Conservation (phyloP, 441 rosid species). For the Hura crepitans region DNA sequence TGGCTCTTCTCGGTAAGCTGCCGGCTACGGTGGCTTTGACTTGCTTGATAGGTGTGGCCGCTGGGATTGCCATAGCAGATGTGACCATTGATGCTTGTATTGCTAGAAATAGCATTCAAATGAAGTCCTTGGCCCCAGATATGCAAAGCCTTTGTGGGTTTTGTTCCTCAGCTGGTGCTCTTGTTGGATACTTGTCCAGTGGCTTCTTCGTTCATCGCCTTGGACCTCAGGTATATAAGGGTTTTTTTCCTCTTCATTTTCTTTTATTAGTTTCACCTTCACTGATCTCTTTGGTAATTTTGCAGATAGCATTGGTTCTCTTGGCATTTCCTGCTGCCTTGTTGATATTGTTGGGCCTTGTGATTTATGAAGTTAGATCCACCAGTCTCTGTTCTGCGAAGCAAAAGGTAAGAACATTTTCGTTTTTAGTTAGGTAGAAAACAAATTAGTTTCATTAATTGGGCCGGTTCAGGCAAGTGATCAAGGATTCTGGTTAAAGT, state of each 20-base stretch:
- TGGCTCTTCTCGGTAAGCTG: conserved; percentile 44
- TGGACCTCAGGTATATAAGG: conserved; percentile 74
- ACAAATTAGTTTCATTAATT: no score
- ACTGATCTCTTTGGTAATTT: neutral
- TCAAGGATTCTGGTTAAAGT: no score
- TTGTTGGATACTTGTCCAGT: conserved; percentile 51
- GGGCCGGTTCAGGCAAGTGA: no score
- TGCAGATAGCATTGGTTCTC: conserved; percentile 56
- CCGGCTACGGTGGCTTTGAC: conserved; percentile 47
- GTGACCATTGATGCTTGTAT: conserved; percentile 85
- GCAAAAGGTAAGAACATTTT: conserved; percentile 37
- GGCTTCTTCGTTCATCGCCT: conserved; percentile 59
- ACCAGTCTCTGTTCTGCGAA: conserved; percentile 33
- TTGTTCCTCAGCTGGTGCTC: conserved; percentile 72
- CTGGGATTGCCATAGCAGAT: conserved; percentile 72
- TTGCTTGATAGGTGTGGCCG: conserved; percentile 58
- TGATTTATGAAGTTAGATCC: conserved; percentile 53
- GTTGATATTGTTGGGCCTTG: conserved; percentile 53
- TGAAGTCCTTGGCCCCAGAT: conserved; percentile 60
- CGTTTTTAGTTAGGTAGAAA: no score
- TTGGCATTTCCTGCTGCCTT: conserved; percentile 57
- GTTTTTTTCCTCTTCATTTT: neutral
- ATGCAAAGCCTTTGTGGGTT: conserved; percentile 77
- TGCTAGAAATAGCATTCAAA: conserved; percentile 61
- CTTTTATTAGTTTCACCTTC: no score